A percentile compares a stretch with the other conserved stretches of the same genome.
These are phyloP conservation scores for Lactarius hengduanensis DNA, from an alignment of 768 basidiomycete genomes.

Conservation along the genomic window DNA sequence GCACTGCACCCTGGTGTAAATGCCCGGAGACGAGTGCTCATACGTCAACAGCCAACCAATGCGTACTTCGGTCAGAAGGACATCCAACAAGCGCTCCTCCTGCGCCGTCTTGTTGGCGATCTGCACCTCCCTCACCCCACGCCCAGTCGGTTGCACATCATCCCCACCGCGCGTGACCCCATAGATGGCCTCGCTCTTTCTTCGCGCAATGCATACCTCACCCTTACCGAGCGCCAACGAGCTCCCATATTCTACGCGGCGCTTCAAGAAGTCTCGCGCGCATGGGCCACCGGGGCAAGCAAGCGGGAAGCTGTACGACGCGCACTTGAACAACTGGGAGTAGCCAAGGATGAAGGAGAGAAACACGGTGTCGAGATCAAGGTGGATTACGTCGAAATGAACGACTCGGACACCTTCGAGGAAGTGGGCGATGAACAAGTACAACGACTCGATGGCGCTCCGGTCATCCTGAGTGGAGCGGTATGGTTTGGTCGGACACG, in stretches of 20 bases:
- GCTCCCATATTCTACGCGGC: slow-evolving; percentile 66
- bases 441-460: slow-evolving; percentile 32
- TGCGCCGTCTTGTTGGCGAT: slow-evolving; percentile 76
- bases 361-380: slow-evolving; percentile 49
- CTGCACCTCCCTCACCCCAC: slow-evolving; percentile 78
- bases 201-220: slow-evolving; percentile 86
- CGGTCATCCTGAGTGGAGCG: slow-evolving; percentile 81
- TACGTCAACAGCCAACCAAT: slow-evolving; percentile 66
- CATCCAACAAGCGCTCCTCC: slow-evolving; percentile 90
- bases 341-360: slow-evolving; percentile 31
- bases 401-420: slow-evolving; percentile 75
- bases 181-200: slow-evolving; percentile 77
- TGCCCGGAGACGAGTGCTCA: slow-evolving; percentile 10
- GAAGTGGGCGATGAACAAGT: slow-evolving; percentile 43
- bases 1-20: slow-evolving; percentile 28
- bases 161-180: slow-evolving; percentile 77
- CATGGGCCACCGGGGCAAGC: slow-evolving; percentile 53
- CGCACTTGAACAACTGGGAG: slow-evolving; percentile 45
- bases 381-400: slow-evolving; percentile 88
- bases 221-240: slow-evolving; percentile 54
- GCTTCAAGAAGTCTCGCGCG: slow-evolving; percentile 52
- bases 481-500: slow-evolving; percentile 84
- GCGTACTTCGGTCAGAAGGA: slow-evolving; percentile 99
- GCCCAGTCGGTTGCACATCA: slow-evolving; percentile 72
- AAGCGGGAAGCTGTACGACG: slow-evolving; percentile 49